Base-by-base conservation (phyloP, 495 filamentous ascomycete genomes). In the Penicillium bovifimosum region DNA sequence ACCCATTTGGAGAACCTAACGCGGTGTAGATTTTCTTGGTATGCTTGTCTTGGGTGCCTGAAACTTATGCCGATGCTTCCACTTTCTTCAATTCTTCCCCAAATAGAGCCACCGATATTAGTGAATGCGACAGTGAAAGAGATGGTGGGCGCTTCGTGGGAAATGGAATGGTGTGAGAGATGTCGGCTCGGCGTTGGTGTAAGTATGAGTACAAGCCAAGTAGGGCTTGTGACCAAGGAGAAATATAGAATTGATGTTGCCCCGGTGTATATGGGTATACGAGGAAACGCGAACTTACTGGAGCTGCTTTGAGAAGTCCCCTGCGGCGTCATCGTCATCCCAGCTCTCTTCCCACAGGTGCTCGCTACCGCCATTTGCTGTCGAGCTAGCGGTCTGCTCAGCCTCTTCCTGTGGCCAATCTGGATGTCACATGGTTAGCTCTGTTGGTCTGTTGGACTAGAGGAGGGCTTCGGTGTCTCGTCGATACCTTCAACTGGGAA, bases 271-370 rank as follows among this genome's bases (percentile, higher is more conserved):
- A 24, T 2, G 20, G 4, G 20, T 24, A 24, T 27, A 6, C 18
- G 44, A 45, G 13, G 44, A 50, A 41, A 52, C 27, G 13, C 31
- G 34, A 45, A 40, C 35, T 41, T 69, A 98, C 95, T 90, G 95
- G 66, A 98, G 73, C 81, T 96, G 93, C 67, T 87, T 82, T 10
- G 91, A 90, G 66, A 98, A 98, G 61, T 98, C 93, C 67, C 96
- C 95, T 60, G 79, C 91, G 50, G 90, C 91, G 76, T 97, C 93
- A 69, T 98, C 93, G 61, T 98, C 93, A 71, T 98, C 93, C 93
- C 93, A 98, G 76, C 90, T 96, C 79, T 98, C 93, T 76, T 98
- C 93, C 93, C 93, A 98, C 52, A 98, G 73, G 76, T 96, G 90
- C 57, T 85, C 83, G 58, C 83, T 87, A 50, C 74, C 73, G 17